Evolutionary conservation across 768 basidiomycete genomes (phyloP).

Genomic region (Leccinum disarticulatum): DNA sequence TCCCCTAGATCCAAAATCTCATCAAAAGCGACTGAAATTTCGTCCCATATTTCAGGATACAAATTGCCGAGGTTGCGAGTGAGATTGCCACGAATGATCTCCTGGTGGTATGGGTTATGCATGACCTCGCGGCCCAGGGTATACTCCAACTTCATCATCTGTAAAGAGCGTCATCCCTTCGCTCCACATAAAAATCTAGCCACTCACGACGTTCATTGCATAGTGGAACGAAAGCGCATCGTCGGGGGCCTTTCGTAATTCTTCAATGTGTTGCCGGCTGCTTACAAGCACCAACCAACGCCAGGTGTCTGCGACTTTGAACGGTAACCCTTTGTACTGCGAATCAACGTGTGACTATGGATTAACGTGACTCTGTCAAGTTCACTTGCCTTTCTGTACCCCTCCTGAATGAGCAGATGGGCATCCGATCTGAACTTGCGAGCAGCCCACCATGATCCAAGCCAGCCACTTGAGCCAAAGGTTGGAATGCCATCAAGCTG

Average conservation of each 20-base stretch:
- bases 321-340: background rate
- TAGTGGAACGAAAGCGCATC: slow-evolving; percentile 37
- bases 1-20: background rate
- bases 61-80: slow-evolving; percentile 35
- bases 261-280: background rate
- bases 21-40: too few species aligned
- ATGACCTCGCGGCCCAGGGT: slow-evolving; percentile 36
- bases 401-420: slow-evolving; percentile 30
- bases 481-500: slow-evolving; percentile 35
- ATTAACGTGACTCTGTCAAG: background rate
- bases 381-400: slow-evolving; percentile 31
- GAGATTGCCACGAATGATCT: slow-evolving; percentile 29
- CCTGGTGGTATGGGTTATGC: slow-evolving; percentile 33
- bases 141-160: slow-evolving; percentile 40
- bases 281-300: background rate
- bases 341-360: background rate
- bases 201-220: slow-evolving; percentile 31
- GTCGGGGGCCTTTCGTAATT: slow-evolving; percentile 39
- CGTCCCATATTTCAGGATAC: too few species aligned
- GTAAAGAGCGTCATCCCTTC: background rate
- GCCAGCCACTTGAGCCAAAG: slow-evolving; percentile 23
- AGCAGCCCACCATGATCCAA: slow-evolving; percentile 32
- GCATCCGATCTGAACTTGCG: slow-evolving; percentile 21
- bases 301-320: background rate
- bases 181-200: background rate